Evolutionary conservation across 176 grass and related monocot genomes (phyloP), one percentile per base, ranked within the genome.

Genomic region (Oryza rufipogon): DNA sequence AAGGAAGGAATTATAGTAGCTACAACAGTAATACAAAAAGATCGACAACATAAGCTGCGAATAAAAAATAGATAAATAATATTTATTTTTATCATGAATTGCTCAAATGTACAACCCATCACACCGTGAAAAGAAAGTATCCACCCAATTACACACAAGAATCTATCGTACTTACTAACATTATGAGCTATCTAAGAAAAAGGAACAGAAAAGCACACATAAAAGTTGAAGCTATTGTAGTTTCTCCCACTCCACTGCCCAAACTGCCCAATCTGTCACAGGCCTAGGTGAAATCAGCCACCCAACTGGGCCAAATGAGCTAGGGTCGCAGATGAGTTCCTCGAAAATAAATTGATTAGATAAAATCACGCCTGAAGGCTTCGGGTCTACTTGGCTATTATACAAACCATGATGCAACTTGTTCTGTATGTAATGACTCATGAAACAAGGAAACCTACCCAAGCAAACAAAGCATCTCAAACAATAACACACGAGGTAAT

Each of bases 181-280:
- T 25, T 87, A 73, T 25, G 30, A 80, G 42, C 9, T 66, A 81
- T 6, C 58, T 61, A 89, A 11, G 1, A 82, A 76, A 75, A 72
- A 48, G 14, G 11, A 48, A 77, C 38, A 2, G 8, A 25, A 66
- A 75, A 66, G n/a, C 72, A 41, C 77, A 39, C 51, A 87, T 32
- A 70, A 87, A 86, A 70, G 74, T 81, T 75, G 38, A 74, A 89
- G 63, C 44, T 63, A 64, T 41, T 26, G 32, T 78, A 74, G 14
- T 78, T 83, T 66, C 60, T 65, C 68, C 73, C 54, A 82, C 34
- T 73, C 6, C 13, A 67, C 19, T 60, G 77, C 20, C 26, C 26
- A 79, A 66, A 61, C 38, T 22, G 47, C 38, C 7, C 22, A 83
- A 42, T 41, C 49, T 26, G 41, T 71, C 47, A 83, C 74, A 86